These are phyloP conservation scores for Termitomyces sp. DNA, from an alignment of 768 basidiomycete genomes.

Conservation along the genomic window DNA sequence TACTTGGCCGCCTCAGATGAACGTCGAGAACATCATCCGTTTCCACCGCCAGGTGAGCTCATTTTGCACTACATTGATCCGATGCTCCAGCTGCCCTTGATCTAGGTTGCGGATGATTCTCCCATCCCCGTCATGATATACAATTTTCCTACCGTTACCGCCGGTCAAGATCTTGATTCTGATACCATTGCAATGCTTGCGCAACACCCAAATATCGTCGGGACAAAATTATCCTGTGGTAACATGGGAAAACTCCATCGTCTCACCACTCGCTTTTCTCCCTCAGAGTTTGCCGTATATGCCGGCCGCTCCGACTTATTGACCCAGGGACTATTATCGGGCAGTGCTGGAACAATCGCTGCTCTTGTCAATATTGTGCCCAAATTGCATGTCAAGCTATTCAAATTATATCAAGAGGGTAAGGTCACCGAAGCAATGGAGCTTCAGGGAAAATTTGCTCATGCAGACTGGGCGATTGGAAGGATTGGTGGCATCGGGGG, in stretches of 20 bases:
- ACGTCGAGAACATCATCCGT: constrained; percentile 50
- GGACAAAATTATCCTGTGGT: constrained; percentile 81
- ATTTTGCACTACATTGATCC: not conserved
- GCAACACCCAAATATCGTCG: constrained; percentile 79
- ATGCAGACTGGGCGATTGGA: constrained; percentile 60
- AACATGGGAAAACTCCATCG: constrained; percentile 82
- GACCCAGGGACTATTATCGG: constrained; percentile 53
- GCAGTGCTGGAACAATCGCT: constrained; percentile 61
- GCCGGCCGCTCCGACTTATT: constrained; percentile 73
- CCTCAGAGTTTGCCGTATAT: constrained; percentile 60
- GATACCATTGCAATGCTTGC: constrained; percentile 67
- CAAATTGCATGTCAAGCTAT: constrained; percentile 49
- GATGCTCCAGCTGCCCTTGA: constrained; percentile 8
- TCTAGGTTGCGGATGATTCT: constrained; percentile 60
- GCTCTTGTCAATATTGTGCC: constrained; percentile 59
- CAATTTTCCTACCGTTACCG: constrained; percentile 80
- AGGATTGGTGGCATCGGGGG: constrained; percentile 66
- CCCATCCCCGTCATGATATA: constrained; percentile 77
- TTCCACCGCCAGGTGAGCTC: constrained; percentile 57
- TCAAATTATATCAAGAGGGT: constrained; percentile 44
- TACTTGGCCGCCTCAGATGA: constrained; percentile 66
- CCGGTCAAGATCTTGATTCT: constrained; percentile 81
- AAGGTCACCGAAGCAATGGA: constrained; percentile 54
- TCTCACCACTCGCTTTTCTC: constrained; percentile 52
- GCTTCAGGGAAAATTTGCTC: constrained; percentile 55